Base-by-base conservation (phyloP, 306 rosid genomes). In the Cicer pinnatifidum region DNA sequence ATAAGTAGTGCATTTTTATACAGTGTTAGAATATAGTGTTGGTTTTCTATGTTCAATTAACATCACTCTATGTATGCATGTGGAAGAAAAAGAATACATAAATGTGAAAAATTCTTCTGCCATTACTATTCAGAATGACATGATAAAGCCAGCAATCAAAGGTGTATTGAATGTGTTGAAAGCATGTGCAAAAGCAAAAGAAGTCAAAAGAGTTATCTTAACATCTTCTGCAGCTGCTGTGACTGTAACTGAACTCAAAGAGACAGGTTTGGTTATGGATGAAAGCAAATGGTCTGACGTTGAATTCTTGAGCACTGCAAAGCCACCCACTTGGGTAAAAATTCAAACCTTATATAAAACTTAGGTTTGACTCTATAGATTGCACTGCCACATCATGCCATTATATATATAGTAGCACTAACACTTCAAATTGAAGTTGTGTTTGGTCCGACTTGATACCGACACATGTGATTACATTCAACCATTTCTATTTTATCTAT, bases 191-290 rank as follows among this genome's bases (percentile, higher is more conserved):
- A 81, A 73, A 77, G 88, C 87, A 47, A 88, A 86, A 76, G 79
- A 87, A 47, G 90, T 92, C 11, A 89, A 86, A 60, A 82, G 93
- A 45, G 96, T 92, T 28, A 83, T 92, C 67, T 54, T 89, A 82
- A 92, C 97, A 78, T 92, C 97, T 67, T 92, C 97, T 44, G 88
- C 91, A 19, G 93, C 97, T 66, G 85, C 96, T 45, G 91, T 88
- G 1, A 80, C 90, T 1, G 82, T 88, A 79, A 92, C 79, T 58
- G 70, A 80, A 9, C 80, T 81, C 72, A 54, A 63, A 5, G 96
- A 80, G 39, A 82, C 91, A 2, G 91, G 75, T 71, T 57, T 88
- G 79, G 85, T 89, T 17, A 50, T 78, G 80, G 83, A 84, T 67
- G 97, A 92, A 81, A 82, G 69, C 43, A 78, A 77, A 47, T 92